Evolutionary conservation across 2,329 filamentous ascomycete species (phyloP).

Genomic region (Colletotrichum noveboracense): DNA sequence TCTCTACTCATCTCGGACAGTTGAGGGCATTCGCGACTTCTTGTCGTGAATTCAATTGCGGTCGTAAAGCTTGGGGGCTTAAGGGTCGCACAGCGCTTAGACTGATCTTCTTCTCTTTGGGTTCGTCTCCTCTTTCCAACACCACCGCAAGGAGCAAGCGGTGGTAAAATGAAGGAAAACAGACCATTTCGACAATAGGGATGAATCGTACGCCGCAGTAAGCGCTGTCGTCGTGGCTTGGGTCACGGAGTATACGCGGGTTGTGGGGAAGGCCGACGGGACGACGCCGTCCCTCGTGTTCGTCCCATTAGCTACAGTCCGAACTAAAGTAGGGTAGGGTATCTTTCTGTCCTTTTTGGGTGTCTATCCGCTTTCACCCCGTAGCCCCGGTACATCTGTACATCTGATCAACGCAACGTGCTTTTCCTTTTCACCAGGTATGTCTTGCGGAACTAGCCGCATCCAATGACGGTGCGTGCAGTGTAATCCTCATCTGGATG

Average conservation of each 20-base stretch:
- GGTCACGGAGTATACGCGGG: slow-evolving; percentile 7
- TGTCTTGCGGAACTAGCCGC: not conserved
- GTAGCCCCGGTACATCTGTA: not conserved
- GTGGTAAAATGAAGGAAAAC: not conserved
- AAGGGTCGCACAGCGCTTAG: not conserved
- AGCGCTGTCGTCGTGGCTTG: not conserved
- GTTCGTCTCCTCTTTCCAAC: not conserved
- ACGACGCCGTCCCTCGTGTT: slow-evolving; percentile 13
- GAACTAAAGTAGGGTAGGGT: slow-evolving; percentile 19
- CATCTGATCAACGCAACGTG: not conserved
- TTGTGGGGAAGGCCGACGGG: slow-evolving; percentile 20
- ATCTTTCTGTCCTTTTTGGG: slow-evolving; percentile 14
- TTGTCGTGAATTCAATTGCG: not conserved
- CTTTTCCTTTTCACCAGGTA: not conserved
- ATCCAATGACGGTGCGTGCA: not conserved
- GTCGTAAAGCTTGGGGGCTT: not conserved
- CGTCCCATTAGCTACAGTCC: slow-evolving; percentile 6
- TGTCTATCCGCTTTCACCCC: not conserved
- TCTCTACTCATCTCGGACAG: not conserved
- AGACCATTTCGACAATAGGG: no score
- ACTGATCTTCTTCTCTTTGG: not conserved
- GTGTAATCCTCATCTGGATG: not conserved
- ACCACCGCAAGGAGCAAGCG: not conserved
- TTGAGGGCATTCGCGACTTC: not conserved
- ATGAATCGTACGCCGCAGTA: not conserved